Conservation (phyloP, 306 rosid genomes). For the Rubus parviflorus region DNA sequence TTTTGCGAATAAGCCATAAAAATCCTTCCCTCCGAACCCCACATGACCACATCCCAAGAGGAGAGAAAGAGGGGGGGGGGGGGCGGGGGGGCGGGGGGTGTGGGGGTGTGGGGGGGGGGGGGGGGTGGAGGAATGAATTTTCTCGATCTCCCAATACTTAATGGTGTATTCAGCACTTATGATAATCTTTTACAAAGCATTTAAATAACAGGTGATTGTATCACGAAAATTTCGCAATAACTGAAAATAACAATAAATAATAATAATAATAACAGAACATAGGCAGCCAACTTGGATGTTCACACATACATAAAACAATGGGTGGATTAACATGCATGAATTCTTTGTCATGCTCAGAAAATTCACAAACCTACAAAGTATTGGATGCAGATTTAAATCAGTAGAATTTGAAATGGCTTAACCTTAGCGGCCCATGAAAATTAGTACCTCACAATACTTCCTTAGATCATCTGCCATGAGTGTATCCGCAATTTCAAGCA, state of each 20-base stretch:
- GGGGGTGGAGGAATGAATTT: no score
- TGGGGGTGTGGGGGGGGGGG: no score
- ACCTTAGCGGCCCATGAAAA: constrained; percentile 5
- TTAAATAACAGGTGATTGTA: no score
- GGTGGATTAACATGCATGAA: neutral
- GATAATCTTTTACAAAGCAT: neutral
- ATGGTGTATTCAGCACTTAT: neutral
- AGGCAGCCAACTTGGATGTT: neutral
- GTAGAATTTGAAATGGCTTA: neutral
- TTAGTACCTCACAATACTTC: constrained; percentile 82
- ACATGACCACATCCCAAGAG: no score
- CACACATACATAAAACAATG: neutral
- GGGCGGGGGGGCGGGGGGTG: neutral
- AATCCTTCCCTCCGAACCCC: no score
- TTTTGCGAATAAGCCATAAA: no score
- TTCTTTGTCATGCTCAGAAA: neutral
- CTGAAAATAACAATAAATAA: neutral
- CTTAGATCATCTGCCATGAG: constrained; percentile 75
- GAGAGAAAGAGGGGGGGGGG: neutral
- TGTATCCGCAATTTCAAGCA: constrained; percentile 89
- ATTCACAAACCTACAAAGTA: neutral
- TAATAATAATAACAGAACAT: neutral
- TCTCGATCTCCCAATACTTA: no score
- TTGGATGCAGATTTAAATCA: neutral
- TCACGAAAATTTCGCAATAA: no score